Evolutionary conservation across 2,329 filamentous ascomycete species (phyloP), one percentile per base, ranked within the genome.

Genomic region (Penicillium sp.): DNA sequence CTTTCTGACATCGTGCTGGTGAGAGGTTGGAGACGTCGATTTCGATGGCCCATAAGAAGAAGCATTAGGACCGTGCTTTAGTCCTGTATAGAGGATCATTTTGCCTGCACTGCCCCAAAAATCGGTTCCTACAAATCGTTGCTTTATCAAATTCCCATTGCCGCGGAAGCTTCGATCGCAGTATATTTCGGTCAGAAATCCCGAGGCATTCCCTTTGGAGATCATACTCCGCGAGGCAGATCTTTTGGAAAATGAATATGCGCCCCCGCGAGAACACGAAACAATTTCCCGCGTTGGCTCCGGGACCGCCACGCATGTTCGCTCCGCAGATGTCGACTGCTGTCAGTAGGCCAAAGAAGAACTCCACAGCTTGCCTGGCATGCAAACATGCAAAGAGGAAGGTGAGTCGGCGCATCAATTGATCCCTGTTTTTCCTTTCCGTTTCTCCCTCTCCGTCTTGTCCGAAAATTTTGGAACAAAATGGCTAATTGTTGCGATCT

Each of bases 351-450:
- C 66, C 67, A 25, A 73, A 69, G 47, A 75, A 75, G 61, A 75
- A 69, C 46, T 75, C 72, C 4, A 73, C 68, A 4, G 72, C 72
- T 25, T 75, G 72, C 46, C 53, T 66, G 21, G 64, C 70, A 45
- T 75, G 72, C 55, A 75, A 74, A 45, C 62, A 69, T 34, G 70
- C 72, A 19, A 75, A 74, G 58, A 68, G 72, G 61, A 75, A 75
- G 65, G 72, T 71, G 38, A 50, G 55, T 50, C 13, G 9, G 15
- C 10, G 10, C 25, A 36, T 25, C 43, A 13, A 8, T 31, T 38
- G 11, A 43, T 25, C 2, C 4, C 5, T 19, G 15, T 13, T 39
- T 33, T 29, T 16, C 21, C 16, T 19, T 40, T 27, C 13, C 16
- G 7, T 23, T 11, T 21, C n/a, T 33, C 3, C 27, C 23, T 40